A percentile compares a stretch with the other conserved stretches of the same genome.
Conservation (phyloP, 495 filamentous ascomycete species). For the Podospora pseudoanserina region DNA sequence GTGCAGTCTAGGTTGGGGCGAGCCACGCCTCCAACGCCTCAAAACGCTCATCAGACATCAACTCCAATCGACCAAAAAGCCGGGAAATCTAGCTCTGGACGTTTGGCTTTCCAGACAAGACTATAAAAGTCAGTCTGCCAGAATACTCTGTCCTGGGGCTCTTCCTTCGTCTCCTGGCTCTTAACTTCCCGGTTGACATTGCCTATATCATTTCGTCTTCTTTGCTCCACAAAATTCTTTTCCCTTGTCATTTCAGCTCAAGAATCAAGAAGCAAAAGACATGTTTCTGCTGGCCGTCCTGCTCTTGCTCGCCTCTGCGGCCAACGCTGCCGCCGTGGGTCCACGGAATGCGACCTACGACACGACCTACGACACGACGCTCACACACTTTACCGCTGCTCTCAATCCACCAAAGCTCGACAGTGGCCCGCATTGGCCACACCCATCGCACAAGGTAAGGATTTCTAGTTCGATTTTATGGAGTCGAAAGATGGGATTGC, state of each 20-base stretch:
- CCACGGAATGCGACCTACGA: neutral
- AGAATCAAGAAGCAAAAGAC: neutral
- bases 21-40: neutral
- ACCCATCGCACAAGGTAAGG: neutral
- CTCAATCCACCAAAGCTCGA: neutral
- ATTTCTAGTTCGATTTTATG: neutral
- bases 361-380: neutral
- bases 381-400: neutral
- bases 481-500: neutral
- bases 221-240: neutral
- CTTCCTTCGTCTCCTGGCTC: too few relatives aligned
- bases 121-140: too few relatives aligned
- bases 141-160: too few relatives aligned
- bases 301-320: too few relatives aligned
- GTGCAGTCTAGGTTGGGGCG: neutral
- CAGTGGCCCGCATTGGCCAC: neutral
- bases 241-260: neutral
- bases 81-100: neutral
- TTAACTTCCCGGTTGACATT: too few relatives aligned
- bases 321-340: neutral
- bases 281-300: neutral
- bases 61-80: neutral
- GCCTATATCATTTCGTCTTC: neutral
- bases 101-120: neutral
- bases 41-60: neutral